Evolutionary conservation across 2,329 filamentous ascomycete genomes (phyloP), one percentile per base, ranked within the genome.

Genomic region (Madurella fahalii): DNA sequence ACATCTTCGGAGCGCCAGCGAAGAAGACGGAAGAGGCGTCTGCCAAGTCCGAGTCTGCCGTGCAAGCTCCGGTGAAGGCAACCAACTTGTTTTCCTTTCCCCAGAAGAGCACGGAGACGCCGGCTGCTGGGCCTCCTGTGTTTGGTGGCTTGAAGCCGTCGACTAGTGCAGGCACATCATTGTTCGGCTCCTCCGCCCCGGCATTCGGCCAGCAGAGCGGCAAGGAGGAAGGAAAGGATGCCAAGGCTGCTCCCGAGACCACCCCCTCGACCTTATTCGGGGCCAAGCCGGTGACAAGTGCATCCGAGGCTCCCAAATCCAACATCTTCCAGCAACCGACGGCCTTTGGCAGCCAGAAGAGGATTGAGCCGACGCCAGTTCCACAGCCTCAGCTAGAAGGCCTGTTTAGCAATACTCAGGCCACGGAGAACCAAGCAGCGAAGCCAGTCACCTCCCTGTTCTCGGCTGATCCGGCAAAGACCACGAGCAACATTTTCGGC

Each of bases 341-440:
- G 12, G 50, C 76, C n/a, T 77, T 77, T 58, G 74, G 73, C 17
- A 57, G 60, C 47, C 61, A 63, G 45, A 47, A 32, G 44, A 61
- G 61, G 48, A 13, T 47, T 5, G 60, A 60, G 40, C 12, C 53
- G 8, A 32, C 58, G 13, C 34, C 60, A 9, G 42, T 54, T 16
- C 9, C 56, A 2, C 50, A 58, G 34, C 39, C 61, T 18, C 59
- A 50, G 43, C 32, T 56, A 5, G 44, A 50, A 20, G 30, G 30
- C 43, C 25, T 65, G 20, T 65, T 66, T 42, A 54, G 56, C 4
- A 53, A 63, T 32, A n/a, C 58, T n/a, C 30, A 41, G 39, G 32
- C 54, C 20, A 48, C 47, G 5, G 56, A 58, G 43, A 20, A 50
- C 8, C 40, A 50, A 40, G 18, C 57, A 5, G 18, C 48, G 2